phyloP scores from a whole-genome alignment of 73 alveolate species.

The Durusdinium trenchii region DNA sequence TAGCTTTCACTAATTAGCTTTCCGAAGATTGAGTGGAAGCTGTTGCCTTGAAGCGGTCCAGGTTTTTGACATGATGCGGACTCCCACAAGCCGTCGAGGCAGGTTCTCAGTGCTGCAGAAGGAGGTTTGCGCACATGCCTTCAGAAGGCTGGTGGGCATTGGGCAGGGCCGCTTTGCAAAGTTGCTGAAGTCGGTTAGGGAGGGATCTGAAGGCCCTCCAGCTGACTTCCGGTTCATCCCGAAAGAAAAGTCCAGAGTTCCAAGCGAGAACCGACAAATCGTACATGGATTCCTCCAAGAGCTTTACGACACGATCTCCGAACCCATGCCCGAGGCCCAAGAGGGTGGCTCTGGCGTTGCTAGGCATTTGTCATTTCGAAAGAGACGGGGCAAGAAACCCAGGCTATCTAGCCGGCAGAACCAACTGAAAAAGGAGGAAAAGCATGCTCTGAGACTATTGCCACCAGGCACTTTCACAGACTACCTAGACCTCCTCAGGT shows the following conservation, averaged over 20 bases:
- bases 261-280: neutral
- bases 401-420: no score
- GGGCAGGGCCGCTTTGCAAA: neutral
- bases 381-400: no score
- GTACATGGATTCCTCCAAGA: neutral
- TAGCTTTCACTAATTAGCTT: no score
- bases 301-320: neutral
- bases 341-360: neutral
- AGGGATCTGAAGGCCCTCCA: neutral
- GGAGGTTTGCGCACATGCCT: neutral
- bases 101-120: neutral
- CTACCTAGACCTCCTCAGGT: no score
- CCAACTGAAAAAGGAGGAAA: no score
- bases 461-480: no score
- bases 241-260: neutral
- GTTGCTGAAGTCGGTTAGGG: neutral
- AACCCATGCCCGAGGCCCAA: neutral
- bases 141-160: neutral
- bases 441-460: no score
- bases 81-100: no score
- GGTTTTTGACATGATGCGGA: no score
- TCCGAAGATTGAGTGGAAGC: no score
- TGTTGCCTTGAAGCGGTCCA: no score
- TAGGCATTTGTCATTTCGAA: no score
- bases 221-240: neutral